Evolutionary conservation across 495 filamentous ascomycete species (phyloP), one percentile per base, ranked within the genome.

Genomic region (Aspergillus diversus): DNA sequence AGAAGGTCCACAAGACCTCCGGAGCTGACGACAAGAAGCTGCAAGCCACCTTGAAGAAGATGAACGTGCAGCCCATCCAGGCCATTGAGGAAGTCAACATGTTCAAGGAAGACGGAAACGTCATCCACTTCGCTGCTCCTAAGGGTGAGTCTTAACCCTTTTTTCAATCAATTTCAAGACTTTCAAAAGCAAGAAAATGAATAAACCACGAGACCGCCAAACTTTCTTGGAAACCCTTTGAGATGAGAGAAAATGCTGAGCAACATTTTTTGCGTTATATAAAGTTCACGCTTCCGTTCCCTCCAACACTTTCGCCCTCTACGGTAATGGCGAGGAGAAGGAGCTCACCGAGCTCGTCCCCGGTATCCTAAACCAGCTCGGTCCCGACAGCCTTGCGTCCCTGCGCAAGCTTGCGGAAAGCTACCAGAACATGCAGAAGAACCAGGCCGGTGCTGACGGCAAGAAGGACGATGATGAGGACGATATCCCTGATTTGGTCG

Each of bases 21-120:
- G 90, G 88, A 76, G 92, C 89, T 73, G 95, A 99, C 76, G 95
- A 99, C 88, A 98, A 97, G 89, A 99, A 99, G 87, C 91, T 99
- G 39, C 95, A 99, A 83, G 86, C 90, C 47, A 83, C 92, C 59
- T 83, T 96, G 43, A 97, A 96, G 89, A 97, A 97, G 86, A 86
- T 97, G 78, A 95, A 92, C 79, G 91, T 93, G 57, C 92, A 95
- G 84, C 92, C 95, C 72, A 97, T 99, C 82, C 93, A 97, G 84
- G 92, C 89, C 60, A 98, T 99, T 70, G 95, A 99, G 87, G 95
- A 99, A 83, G 95, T 99, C 75, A 99, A 99, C 87, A 99, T 98
- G 96, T 98, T 98, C 89, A 99, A 98, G 87, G 89, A 91, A 77
- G 95, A 99, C 73, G 95, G 95, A 71, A 99, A 99, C 80, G 95